Percentiles rank a stretch among this genome's conserved stretches.
Conservation (phyloP, 768 basidiomycete genomes). For the Pisolithus tinctorius region DNA sequence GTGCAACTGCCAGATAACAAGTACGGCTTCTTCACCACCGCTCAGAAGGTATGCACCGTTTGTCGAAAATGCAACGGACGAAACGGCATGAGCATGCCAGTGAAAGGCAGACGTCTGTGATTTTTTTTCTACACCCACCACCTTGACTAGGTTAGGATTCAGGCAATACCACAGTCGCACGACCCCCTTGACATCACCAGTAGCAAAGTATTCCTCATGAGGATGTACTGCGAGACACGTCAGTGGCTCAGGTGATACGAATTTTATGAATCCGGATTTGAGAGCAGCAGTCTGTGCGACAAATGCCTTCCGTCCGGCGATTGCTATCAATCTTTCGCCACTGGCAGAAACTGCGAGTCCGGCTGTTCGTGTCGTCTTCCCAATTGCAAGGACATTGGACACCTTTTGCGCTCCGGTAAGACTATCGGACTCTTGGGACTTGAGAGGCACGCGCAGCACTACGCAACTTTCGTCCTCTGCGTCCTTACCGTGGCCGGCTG, state of each 20-base stretch:
- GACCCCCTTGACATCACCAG: conserved; percentile 80
- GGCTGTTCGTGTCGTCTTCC: conserved; percentile 58
- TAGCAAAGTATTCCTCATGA: conserved; percentile 88
- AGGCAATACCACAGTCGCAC: conserved; percentile 94
- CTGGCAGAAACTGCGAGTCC: conserved; percentile 69
- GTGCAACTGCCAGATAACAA: conserved; percentile 96
- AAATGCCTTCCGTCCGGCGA: conserved; percentile 73
- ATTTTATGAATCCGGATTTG: conserved; percentile 70
- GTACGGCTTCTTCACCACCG: conserved; percentile 90
- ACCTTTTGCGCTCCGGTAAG: conserved; percentile 39
- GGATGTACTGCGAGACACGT: conserved; percentile 89
- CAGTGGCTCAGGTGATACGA: conserved; percentile 70
- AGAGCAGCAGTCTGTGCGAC: conserved; percentile 54
- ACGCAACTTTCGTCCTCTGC: conserved; percentile 39
- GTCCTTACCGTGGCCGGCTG: conserved; percentile 3
- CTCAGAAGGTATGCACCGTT: conserved; percentile 92
- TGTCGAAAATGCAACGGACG: conserved; percentile 76
- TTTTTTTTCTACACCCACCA: conserved; percentile 64
- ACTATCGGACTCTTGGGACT: conserved; percentile 28
- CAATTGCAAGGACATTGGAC: conserved; percentile 48
- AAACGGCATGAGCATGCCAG: conserved; percentile 96
- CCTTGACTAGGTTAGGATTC: conserved; percentile 47
- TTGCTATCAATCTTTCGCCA: conserved; percentile 71
- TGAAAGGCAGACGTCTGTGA: conserved; percentile 83
- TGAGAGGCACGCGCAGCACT: conserved; percentile 60